Base-by-base conservation (phyloP, 495 filamentous ascomycete genomes). In the Monascus purpureus region DNA sequence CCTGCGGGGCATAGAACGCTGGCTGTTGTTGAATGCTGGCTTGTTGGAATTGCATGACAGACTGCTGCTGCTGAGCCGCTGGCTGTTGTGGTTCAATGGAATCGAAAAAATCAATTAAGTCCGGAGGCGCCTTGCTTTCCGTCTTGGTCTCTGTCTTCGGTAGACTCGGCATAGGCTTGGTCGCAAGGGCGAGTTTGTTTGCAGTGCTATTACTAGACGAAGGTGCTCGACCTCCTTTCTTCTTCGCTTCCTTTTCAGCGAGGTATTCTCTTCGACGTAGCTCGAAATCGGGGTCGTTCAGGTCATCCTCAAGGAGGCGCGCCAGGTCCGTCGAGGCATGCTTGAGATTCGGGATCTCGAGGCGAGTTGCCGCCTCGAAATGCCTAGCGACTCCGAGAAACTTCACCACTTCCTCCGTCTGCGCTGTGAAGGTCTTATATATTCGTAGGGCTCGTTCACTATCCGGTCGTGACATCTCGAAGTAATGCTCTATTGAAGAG, bases 21-120 rank as follows among this genome's bases (percentile, higher is more conserved):
- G 39, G 17, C 25, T 47, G 44, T 36, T 55, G 42, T 43, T 57
- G 38, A 33, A 66, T 64, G 8, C 64, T 66, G 15, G 17, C 17
- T 32, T 57, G 47, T 18, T 57, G 63, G 36, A 67, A 63, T 18
- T 46, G 42, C 28, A 32, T 32, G 7, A 7, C 28, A 9, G 28
- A 3, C 8, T 16, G 30, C 29, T 53, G 52, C 28, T 42, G 50
- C 29, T 58, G 56, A 11, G 42, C 55, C 53, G 81, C 73, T 1
- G 68, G 66, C 36, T 86, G 83, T 52, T 88, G 84, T 44, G 82
- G 78, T 45, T 96, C 86, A 46, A 99, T 96, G 2, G 88, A 88
- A 38, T 90, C 90, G 49, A 99, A 99, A 52, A 99, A 94, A 51
- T 99, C 90, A 44, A 99, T 99, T 32, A 99, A 61, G 57, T 96